These are phyloP conservation scores for Inosperma sp. DNA, from an alignment of 768 basidiomycete species.

Conservation along the genomic window DNA sequence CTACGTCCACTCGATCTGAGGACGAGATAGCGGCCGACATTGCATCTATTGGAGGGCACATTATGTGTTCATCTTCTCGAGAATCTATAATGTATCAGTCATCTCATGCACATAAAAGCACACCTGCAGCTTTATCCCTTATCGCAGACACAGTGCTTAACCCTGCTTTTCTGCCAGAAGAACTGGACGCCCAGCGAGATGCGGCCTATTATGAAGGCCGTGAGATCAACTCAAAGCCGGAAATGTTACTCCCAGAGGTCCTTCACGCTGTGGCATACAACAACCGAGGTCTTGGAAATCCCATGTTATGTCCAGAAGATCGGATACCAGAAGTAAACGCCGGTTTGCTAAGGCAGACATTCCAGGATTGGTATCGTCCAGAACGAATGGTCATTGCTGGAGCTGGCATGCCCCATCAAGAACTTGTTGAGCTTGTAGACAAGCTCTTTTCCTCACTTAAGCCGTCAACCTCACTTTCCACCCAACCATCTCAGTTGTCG, in stretches of 20 bases:
- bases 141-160: slow-evolving; percentile 89
- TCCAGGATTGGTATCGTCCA: slow-evolving; percentile 83
- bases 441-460: slow-evolving; percentile 76
- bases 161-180: slow-evolving; percentile 68
- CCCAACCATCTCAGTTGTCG: slow-evolving; percentile 19
- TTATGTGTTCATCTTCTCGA: slow-evolving; percentile 83
- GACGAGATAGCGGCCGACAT: slow-evolving; percentile 78
- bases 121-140: slow-evolving; percentile 77
- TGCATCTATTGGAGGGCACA: slow-evolving; percentile 84
- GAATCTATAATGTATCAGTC: slow-evolving; percentile 99
- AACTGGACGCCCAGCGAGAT: slow-evolving; percentile 78
- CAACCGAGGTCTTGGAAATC: slow-evolving; percentile 78
- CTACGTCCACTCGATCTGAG: slow-evolving; percentile 64
- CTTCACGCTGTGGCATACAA: slow-evolving; percentile 84
- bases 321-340: slow-evolving; percentile 66
- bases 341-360: slow-evolving; percentile 54
- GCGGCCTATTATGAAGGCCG: slow-evolving; percentile 89
- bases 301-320: slow-evolving; percentile 83
- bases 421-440: slow-evolving; percentile 81
- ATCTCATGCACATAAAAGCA: slow-evolving; percentile 81
- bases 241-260: slow-evolving; percentile 88
- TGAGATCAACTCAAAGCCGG: slow-evolving; percentile 84
- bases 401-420: slow-evolving; percentile 85
- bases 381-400: slow-evolving; percentile 96
- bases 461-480: slow-evolving; percentile 27